Percentiles rank a stretch among this genome's conserved stretches.
These are phyloP conservation scores for Ceratocystis huliohia DNA, from an alignment of 2,329 filamentous ascomycete genomes.

Conservation along the genomic window DNA sequence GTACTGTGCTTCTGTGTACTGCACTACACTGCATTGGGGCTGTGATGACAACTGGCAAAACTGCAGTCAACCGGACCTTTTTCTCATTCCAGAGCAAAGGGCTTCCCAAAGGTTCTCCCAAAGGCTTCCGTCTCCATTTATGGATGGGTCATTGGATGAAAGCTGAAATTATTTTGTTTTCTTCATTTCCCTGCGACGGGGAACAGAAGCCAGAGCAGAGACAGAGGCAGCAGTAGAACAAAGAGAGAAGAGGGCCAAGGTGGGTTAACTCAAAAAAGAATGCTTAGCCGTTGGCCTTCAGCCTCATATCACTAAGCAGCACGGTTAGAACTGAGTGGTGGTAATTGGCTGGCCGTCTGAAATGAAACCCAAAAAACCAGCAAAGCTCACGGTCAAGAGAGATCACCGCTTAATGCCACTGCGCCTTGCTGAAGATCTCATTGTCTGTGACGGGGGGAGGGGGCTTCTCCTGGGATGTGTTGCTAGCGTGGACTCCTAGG, in stretches of 20 bases:
- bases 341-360: neutral
- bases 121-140: neutral
- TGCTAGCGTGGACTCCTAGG: neutral
- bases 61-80: conserved; percentile 6
- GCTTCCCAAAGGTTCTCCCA: no score
- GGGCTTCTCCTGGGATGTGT: neutral
- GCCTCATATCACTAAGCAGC: neutral
- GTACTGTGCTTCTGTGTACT: neutral
- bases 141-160: neutral
- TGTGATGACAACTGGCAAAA: conserved; percentile 8
- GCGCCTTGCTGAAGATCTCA: conserved; percentile 5
- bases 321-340: neutral
- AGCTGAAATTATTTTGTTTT: neutral
- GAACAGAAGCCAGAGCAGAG: neutral
- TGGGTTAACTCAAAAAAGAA: neutral
- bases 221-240: neutral
- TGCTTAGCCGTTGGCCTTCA: neutral
- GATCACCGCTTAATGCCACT: neutral
- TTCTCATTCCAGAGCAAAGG: neutral
- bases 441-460: neutral
- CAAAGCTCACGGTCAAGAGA: no score
- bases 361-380: no score
- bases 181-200: neutral
- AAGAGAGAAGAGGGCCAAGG: no score
- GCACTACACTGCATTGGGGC: conserved; percentile 2